phyloP scores from a whole-genome alignment of 805 yeast genomes.

The Candida mattraensis region DNA sequence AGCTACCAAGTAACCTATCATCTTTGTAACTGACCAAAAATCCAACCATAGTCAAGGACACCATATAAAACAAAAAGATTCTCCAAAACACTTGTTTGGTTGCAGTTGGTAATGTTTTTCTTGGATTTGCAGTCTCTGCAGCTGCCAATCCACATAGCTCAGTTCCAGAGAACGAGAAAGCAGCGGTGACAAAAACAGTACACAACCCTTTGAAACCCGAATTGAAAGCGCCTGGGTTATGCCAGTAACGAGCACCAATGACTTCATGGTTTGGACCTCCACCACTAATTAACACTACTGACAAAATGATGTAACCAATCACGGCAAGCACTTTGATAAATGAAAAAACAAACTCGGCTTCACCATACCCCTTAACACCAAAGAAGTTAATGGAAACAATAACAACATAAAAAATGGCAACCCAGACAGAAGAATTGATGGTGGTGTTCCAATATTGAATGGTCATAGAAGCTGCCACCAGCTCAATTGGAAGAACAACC shows the following conservation, averaged over 20 bases:
- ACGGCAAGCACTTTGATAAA: constrained; percentile 52
- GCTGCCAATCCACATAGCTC: constrained; percentile 60
- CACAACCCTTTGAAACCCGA: constrained; percentile 56
- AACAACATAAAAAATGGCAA: constrained; percentile 48
- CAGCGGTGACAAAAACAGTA: constrained; percentile 56
- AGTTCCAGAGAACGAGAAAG: constrained; percentile 59
- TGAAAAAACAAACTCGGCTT: constrained; percentile 56
- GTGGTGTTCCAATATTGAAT: constrained; percentile 43
- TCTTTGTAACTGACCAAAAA: constrained; percentile 56
- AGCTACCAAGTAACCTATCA: constrained; percentile 45
- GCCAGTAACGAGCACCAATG: constrained; percentile 58
- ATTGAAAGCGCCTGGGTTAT: constrained; percentile 50
- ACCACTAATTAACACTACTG: constrained; percentile 52
- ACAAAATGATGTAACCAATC: constrained; percentile 51
- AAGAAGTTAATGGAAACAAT: constrained; percentile 50
- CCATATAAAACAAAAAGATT: constrained; percentile 50
- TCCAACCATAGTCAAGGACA: constrained; percentile 50
- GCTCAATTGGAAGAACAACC: constrained; percentile 46
- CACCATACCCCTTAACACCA: constrained; percentile 63
- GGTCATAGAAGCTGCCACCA: constrained; percentile 50
- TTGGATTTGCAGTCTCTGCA: constrained; percentile 56
- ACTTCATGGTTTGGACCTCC: constrained; percentile 56
- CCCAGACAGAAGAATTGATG: constrained; percentile 49
- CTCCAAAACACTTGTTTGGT: constrained; percentile 61
- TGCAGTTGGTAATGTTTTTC: constrained; percentile 55